These are phyloP conservation scores for Candida oleophila DNA, from an alignment of 805 yeast genomes.

Conservation along the genomic window DNA sequence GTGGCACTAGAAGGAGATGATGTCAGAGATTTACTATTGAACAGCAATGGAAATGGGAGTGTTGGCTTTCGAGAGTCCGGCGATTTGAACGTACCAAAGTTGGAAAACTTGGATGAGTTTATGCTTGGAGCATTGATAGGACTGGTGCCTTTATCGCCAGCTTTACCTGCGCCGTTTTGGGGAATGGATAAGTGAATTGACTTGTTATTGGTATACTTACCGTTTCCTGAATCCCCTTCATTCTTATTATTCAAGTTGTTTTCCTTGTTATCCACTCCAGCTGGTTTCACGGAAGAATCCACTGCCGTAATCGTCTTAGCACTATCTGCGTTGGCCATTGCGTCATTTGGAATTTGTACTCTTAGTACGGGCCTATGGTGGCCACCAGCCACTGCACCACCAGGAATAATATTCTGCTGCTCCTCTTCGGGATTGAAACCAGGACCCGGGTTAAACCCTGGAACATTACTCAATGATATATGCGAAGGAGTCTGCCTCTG, in stretches of 20 bases:
- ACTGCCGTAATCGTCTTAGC: conserved; percentile 47
- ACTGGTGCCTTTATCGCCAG: background rate
- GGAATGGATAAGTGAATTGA: background rate
- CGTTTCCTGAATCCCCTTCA: conserved; percentile 1
- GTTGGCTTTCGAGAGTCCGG: conserved; percentile 32
- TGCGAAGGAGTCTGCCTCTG: conserved; percentile 15
- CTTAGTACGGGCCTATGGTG: conserved; percentile 56
- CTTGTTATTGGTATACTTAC: background rate
- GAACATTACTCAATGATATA: conserved; percentile 17
- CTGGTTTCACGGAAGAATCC: conserved; percentile 13
- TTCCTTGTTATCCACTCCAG: conserved; percentile 2
- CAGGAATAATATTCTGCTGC: conserved; percentile 2
- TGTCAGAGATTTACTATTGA: conserved; percentile 37
- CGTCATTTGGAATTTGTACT: conserved; percentile 62
- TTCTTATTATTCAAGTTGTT: conserved; percentile 4
- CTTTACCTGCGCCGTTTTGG: background rate
- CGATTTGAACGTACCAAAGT: conserved; percentile 24
- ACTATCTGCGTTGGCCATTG: conserved; percentile 35
- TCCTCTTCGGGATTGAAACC: background rate
- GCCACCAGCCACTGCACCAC: conserved; percentile 13
- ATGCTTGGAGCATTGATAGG: conserved; percentile 9
- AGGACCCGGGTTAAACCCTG: conserved; percentile 15
- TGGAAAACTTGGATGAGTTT: conserved; percentile 13
- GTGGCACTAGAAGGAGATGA: conserved; percentile 39
- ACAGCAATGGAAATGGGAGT: conserved; percentile 33